Conservation (phyloP, 257 asterid genomes). For the Voacanga thouarsii region DNA sequence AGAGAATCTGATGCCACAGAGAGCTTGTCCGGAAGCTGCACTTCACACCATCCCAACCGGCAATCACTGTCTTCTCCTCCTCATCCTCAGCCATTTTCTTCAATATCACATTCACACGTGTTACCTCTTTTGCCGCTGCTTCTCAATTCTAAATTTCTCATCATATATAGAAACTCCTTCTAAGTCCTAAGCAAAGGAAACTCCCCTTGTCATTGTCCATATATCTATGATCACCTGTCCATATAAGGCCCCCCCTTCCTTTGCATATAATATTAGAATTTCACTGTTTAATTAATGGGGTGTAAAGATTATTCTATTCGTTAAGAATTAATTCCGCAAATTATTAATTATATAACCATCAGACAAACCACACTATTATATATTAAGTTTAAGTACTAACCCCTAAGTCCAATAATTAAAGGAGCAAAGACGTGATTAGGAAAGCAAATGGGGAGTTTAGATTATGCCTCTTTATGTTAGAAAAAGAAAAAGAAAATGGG, state of each 20-base stretch:
- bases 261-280: too few species aligned
- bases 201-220: too few species aligned
- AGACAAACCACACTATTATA: conserved; percentile 24
- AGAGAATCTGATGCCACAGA: background rate
- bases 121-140: too few species aligned
- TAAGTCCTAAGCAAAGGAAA: too few species aligned
- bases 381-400: conserved; percentile 10
- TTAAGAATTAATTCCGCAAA: too few species aligned
- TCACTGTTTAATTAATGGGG: too few species aligned
- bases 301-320: too few species aligned
- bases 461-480: too few species aligned
- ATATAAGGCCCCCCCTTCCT: too few species aligned
- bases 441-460: conserved; percentile 4
- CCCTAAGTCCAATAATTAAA: conserved; percentile 24
- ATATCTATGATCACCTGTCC: too few species aligned
- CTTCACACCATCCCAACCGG: background rate
- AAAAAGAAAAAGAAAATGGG: background rate
- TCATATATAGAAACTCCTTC: too few species aligned
- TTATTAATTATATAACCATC: conserved; percentile 21
- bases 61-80: background rate
- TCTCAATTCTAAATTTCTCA: too few species aligned
- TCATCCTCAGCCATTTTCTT: background rate
- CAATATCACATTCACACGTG: background rate
- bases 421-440: conserved; percentile 25
- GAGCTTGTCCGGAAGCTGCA: background rate